Evolutionary conservation across 129 eudicot species (phyloP), one percentile per base, ranked within the genome.

Genomic region (Silybum marianum): DNA sequence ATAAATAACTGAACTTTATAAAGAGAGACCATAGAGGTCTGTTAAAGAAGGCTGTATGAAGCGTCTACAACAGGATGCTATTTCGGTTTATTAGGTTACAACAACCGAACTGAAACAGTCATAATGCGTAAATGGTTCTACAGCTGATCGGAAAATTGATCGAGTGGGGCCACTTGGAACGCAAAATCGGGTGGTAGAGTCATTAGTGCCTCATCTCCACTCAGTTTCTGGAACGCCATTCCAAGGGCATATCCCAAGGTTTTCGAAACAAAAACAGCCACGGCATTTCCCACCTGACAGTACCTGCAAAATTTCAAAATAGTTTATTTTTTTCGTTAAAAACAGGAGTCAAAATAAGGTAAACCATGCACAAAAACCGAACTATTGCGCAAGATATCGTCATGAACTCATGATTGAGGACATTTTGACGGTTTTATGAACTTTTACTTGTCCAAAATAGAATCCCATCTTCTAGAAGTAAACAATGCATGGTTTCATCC

Each of bases 221-320:
- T 75, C 32, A 83, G 80, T 88, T 89, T 94, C 86, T 63, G 82
- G 71, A 78, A 75, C 19, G 98, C 97, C 93, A 90, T 86, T 63
- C 98, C 98, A 12, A 94, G 88, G 40, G 98, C 87, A 79, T 88
- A 90, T 26, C 96, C 97, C 65, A 94, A 81, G 25, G 96, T 96
- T 73, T 89, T 84, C 18, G 92, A 90, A 72, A 94, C 97, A 7
- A 93, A 89, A 84, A 94, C 83, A 9, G 97, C 90, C 69, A 94
- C 98, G 0, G 98, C 98, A 80, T 94, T 92, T 80, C 98, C 98
- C 40, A 94, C 92, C 78, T 94, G 98, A 71, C 98, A 81, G 73
- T 94, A 92, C 87, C 97, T 91, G 88, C 62, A 54, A 40, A 54
- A 11, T 42, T 81, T 32, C 69, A 77, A 34, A 13, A 22, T 9